phyloP scores from a whole-genome alignment of 1,284 basidiomycete species.

The Sporisorium iseilematis-ciliati region DNA sequence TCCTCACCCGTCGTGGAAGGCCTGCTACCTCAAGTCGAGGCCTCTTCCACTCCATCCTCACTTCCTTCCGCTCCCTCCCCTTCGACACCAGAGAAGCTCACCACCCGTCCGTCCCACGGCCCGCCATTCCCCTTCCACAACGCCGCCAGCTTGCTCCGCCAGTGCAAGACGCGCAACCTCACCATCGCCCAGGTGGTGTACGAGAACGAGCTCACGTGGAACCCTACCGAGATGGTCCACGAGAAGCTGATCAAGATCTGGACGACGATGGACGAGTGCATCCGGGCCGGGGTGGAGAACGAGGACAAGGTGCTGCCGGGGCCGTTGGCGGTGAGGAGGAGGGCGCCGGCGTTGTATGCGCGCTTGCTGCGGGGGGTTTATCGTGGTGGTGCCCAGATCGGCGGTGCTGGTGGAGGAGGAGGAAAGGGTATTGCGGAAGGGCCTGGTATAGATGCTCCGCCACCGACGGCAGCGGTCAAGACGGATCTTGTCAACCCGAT shows the following conservation, averaged over 20 bases:
- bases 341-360: constrained; percentile 72
- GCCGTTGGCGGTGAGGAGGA: constrained; percentile 73
- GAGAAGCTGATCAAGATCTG: constrained; percentile 75
- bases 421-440: background rate
- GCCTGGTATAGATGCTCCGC: constrained; percentile 23
- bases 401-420: constrained; percentile 5
- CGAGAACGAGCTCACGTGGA: constrained; percentile 82
- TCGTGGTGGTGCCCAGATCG: constrained; percentile 22
- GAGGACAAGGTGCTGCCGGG: constrained; percentile 85
- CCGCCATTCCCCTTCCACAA: constrained; percentile 88
- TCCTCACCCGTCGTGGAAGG: constrained; percentile 18
- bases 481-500: constrained; percentile 7
- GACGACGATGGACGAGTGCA: constrained; percentile 93
- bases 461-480: background rate
- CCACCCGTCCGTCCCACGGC: constrained; percentile 55
- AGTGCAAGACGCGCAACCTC: constrained; percentile 87
- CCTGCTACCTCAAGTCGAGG: constrained; percentile 26
- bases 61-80: background rate
- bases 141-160: constrained; percentile 80
- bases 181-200: constrained; percentile 78
- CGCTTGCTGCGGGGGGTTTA: constrained; percentile 85
- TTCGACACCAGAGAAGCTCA: constrained; percentile 16
- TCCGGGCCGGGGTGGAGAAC: constrained; percentile 85
- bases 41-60: background rate
- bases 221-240: constrained; percentile 59